These are phyloP conservation scores for Diaporthe sp. DNA, from an alignment of 2,329 filamentous ascomycete genomes.

Conservation along the genomic window DNA sequence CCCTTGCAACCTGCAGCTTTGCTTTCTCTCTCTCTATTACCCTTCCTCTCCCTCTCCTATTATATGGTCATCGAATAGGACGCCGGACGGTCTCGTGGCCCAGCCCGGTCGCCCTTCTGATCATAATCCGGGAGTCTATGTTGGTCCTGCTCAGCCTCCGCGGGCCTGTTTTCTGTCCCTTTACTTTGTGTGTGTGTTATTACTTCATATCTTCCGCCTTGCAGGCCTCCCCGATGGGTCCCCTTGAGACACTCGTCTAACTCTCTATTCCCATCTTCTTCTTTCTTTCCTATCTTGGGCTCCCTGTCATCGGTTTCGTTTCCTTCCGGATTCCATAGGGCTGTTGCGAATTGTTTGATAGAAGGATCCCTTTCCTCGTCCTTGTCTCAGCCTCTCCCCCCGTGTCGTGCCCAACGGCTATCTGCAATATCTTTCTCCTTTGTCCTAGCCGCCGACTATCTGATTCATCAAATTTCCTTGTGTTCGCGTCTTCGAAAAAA, in stretches of 20 bases:
- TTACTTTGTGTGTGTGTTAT: conserved; percentile 16
- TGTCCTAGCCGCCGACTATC: conserved; percentile 44
- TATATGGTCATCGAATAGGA: conserved; percentile 32
- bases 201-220: conserved; percentile 32
- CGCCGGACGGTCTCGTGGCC: conserved; percentile 32
- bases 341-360: conserved; percentile 26
- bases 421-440: conserved; percentile 21
- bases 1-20: conserved; percentile 12
- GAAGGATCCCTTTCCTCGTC: conserved; percentile 23
- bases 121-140: conserved; percentile 26
- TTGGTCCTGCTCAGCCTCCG: conserved; percentile 37
- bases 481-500: conserved; percentile 47
- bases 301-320: conserved; percentile 30
- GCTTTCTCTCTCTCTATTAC: background rate
- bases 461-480: conserved; percentile 43
- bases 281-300: conserved; percentile 32
- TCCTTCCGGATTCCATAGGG: conserved; percentile 31
- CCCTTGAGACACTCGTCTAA: conserved; percentile 36
- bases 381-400: conserved; percentile 7
- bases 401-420: background rate
- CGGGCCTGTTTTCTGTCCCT: conserved; percentile 12
- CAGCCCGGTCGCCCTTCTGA: conserved; percentile 28
- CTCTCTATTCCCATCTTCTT: conserved; percentile 22
- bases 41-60: conserved; percentile 1
- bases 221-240: conserved; percentile 25